Evolutionary conservation across 805 yeast species (phyloP).

Genomic region (Teunomyces barrocoloradensis): DNA sequence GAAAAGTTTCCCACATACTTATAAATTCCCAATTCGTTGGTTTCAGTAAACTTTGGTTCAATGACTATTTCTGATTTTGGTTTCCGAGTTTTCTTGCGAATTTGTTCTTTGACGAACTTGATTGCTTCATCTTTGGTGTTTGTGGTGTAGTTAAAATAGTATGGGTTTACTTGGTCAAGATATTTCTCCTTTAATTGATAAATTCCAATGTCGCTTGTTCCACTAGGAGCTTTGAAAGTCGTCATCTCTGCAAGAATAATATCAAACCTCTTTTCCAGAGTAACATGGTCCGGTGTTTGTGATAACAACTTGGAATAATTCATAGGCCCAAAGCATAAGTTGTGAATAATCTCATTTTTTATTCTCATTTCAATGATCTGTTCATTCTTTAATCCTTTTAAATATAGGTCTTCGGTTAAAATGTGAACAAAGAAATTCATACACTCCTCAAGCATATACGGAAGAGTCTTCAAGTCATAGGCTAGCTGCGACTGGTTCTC

Average conservation of each 20-base stretch:
- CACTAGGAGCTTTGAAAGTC: constrained; percentile 30
- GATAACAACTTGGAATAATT: constrained; percentile 67
- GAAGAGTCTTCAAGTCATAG: constrained; percentile 48
- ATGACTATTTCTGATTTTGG: constrained; percentile 51
- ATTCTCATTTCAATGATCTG: constrained; percentile 52
- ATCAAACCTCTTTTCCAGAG: constrained; percentile 73
- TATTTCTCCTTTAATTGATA: constrained; percentile 37
- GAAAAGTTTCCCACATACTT: constrained; percentile 49
- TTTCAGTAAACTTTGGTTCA: constrained; percentile 47
- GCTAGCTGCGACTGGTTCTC: constrained; percentile 8
- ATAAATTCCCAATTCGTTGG: constrained; percentile 36
- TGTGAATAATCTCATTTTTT: constrained; percentile 73
- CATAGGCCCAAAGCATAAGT: constrained; percentile 72
- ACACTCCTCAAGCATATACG: constrained; percentile 78
- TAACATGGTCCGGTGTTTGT: constrained; percentile 72
- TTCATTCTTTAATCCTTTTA: constrained; percentile 48
- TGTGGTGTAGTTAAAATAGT: constrained; percentile 70
- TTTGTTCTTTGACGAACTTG: constrained; percentile 51
- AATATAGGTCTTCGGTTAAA: constrained; percentile 62
- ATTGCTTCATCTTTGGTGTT: constrained; percentile 86
- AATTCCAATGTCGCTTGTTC: constrained; percentile 35
- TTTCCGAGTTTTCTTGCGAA: constrained; percentile 37
- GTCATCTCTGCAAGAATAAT: constrained; percentile 34
- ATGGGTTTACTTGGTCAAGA: constrained; percentile 51
- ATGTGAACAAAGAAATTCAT: constrained; percentile 64